A percentile compares a stretch with the other conserved stretches of the same genome.
phyloP scores from a whole-genome alignment of 2,329 filamentous ascomycete species.

The Fusarium sororula region DNA sequence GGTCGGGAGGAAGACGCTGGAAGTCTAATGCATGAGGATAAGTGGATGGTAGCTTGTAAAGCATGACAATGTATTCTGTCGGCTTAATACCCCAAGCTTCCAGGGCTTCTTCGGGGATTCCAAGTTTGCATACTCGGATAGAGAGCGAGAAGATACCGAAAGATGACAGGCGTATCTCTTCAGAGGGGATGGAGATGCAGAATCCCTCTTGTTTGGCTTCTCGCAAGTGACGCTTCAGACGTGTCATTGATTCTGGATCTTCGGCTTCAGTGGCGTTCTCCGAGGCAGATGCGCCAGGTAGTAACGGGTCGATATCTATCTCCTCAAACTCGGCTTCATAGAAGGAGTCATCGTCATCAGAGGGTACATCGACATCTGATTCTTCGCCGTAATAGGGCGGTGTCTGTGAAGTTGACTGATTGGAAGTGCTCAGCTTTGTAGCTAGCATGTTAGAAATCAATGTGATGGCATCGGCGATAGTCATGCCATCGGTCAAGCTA shows the following conservation, averaged over 20 bases:
- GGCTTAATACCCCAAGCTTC: constrained; percentile 78
- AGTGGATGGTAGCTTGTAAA: constrained; percentile 70
- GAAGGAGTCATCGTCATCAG: constrained; percentile 10
- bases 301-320: constrained; percentile 28
- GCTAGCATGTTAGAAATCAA: constrained; percentile 28
- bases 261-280: background rate
- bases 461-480: constrained; percentile 29
- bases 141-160: constrained; percentile 69
- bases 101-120: constrained; percentile 77
- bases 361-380: constrained; percentile 8
- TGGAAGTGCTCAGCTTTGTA: constrained; percentile 5
- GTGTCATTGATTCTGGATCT: background rate
- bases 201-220: constrained; percentile 72
- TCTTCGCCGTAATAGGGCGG: background rate
- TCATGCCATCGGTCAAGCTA: constrained; percentile 44
- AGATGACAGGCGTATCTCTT: constrained; percentile 54
- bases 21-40: constrained; percentile 70
- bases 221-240: constrained; percentile 53
- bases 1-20: constrained; percentile 50
- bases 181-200: constrained; percentile 70
- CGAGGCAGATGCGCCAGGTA: background rate
- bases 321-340: constrained; percentile 29
- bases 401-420: background rate
- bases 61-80: constrained; percentile 75
- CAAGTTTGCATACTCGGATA: constrained; percentile 73